These are phyloP conservation scores for Jaminaea rosea DNA, from an alignment of 1,284 basidiomycete species.

Conservation along the genomic window DNA sequence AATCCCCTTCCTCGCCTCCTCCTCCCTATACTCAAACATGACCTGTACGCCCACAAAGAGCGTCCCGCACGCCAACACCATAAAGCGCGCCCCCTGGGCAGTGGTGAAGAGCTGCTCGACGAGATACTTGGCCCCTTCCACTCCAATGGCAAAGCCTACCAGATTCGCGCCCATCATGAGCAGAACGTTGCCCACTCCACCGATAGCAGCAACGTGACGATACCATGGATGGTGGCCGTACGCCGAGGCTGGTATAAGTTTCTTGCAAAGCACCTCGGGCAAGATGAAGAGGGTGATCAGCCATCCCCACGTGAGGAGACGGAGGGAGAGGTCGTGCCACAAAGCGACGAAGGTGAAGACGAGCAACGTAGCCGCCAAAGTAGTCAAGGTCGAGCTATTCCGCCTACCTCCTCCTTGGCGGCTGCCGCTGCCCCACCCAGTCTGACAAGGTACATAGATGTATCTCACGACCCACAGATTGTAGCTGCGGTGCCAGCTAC, in stretches of 20 bases:
- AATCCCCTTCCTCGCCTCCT: slow-evolving; percentile 4
- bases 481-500: slow-evolving; percentile 91
- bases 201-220: slow-evolving; percentile 72
- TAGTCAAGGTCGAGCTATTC: neutral
- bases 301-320: slow-evolving; percentile 92
- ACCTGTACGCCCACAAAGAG: slow-evolving; percentile 77
- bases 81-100: slow-evolving; percentile 63
- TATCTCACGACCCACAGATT: slow-evolving; percentile 87
- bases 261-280: slow-evolving; percentile 67
- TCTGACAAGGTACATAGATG: no score
- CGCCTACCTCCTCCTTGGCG: neutral
- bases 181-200: slow-evolving; percentile 74
- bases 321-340: slow-evolving; percentile 90
- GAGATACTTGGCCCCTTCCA: slow-evolving; percentile 71
- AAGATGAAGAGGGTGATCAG: slow-evolving; percentile 80
- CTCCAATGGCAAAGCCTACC: slow-evolving; percentile 86
- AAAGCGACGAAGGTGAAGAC: slow-evolving; percentile 97
- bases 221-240: slow-evolving; percentile 58
- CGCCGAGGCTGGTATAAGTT: slow-evolving; percentile 54
- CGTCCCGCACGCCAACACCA: slow-evolving; percentile 57
- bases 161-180: slow-evolving; percentile 91
- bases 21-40: slow-evolving; percentile 62
- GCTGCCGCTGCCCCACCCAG: no score
- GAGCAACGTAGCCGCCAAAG: slow-evolving; percentile 60
- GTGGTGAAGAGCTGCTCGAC: slow-evolving; percentile 60